Base-by-base conservation (phyloP, 345 rosid species). In the Erodium maritimum region DNA sequence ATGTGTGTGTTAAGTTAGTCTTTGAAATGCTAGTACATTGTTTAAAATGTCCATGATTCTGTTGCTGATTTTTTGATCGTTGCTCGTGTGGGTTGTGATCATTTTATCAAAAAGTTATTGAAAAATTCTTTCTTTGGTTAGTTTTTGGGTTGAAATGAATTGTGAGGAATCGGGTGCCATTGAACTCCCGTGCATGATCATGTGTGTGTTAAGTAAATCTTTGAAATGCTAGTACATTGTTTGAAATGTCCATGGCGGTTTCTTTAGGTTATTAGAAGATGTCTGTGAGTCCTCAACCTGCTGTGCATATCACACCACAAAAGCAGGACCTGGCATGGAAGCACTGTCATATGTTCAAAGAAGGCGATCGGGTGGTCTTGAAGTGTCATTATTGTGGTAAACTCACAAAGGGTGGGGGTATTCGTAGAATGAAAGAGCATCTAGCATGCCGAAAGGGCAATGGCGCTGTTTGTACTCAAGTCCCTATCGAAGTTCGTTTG, bases 281-380 rank as follows among this genome's bases (percentile, higher is more conserved):
- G 48, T 10, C 14, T 42, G 17, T 14, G 48, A 42, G 12, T 42
- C 48, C 48, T 42, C 16, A 85, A 37, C 85, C 72, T 23, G 54
- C 72, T 23, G 54, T 83, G 61, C 82, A 90, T 10, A 74, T 83
- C 16, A 75, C 90, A 23, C 69, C 83, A 0, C 90, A 80, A 59
- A 88, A 83, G 48, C 84, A 86, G 37, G 96, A 88, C 75, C 86
- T 81, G 11, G 90, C 96, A 6, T 86, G 94, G 96, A 86, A 82
- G 54, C 91, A 88, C 60, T 86, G 94, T 64, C 79, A 82, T 48
- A 80, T 82, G 67, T 88, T 75, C 65, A 80, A 80, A 74, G 76
- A 79, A 59, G 94, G 87, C 6, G 88, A 83, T 10, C 72, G 73
- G 64, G 73, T 83, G 20, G 88, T 80, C 60, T 68, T 88, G 63